Base-by-base conservation (phyloP, 192 early-diverging fungal genomes). In the Thoreauomyces humboldtii region DNA sequence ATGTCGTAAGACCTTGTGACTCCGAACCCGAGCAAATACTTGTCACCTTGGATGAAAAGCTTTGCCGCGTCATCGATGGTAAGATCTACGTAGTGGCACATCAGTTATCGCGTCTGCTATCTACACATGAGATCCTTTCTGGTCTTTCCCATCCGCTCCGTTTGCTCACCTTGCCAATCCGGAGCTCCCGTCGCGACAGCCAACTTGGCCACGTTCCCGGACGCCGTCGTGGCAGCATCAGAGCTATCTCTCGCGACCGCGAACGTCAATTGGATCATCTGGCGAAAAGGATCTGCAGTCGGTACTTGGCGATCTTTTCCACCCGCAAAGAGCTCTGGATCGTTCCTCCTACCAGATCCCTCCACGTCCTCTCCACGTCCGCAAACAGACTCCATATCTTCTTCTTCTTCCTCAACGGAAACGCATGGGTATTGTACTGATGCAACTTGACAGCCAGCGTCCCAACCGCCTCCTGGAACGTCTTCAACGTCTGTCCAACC, bases 131-230 rank as follows among this genome's bases (percentile, higher is more conserved):
- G 1, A 33, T 0, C 1, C 27, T 57, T 12, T 17, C 32, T 11
- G 22, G 7, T 34, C n/a, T n/a, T n/a, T n/a, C n/a, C n/a, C n/a
- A n/a, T n/a, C n/a, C n/a, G n/a, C n/a, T n/a, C n/a, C n/a, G n/a
- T n/a, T n/a, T n/a, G n/a, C 7, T 34, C 36, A 73, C 74, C 72
- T 54, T 75, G 70, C 74, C 73, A 80, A 51, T 80, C 81, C 9
- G 81, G 75, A 1, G 70, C 65, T 0, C 81, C 81, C 7, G 81
- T 80, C 5, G 78, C 81, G 37, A 83, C 64, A 31, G 78, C 81
- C 28, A 83, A 62, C 61, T 83, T 80, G 27, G 71, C 71, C 24
- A 83, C 47, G 37, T 78, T 74, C 17, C 53, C 62, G 0, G 67
- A 51, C 2, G 76, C 71, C 6, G 29, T 51, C 7, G 36, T 19